A percentile compares a stretch with the other conserved stretches of the same genome.
phyloP scores from a whole-genome alignment of 2,329 filamentous ascomycete genomes.

The Mycogone perniciosa region DNA sequence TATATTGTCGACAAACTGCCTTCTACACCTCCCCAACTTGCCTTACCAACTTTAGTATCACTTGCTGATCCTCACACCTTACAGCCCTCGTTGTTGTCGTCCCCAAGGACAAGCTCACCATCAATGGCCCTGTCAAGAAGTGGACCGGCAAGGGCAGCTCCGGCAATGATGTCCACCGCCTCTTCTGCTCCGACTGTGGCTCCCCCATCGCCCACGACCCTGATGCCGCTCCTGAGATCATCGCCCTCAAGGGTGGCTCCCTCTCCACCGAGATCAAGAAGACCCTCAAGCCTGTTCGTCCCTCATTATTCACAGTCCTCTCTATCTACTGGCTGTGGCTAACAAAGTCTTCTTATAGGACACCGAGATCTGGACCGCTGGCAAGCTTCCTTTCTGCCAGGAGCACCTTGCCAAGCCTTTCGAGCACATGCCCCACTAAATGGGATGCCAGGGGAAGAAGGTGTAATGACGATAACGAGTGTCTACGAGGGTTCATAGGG shows the following conservation, averaged over 20 bases:
- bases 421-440: slow-evolving; percentile 55
- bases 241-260: slow-evolving; percentile 62
- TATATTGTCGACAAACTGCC: neutral
- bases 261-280: slow-evolving; percentile 60
- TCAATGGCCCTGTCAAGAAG: slow-evolving; percentile 60
- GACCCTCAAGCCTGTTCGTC: slow-evolving; percentile 55
- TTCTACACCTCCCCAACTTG: neutral
- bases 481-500: neutral
- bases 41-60: neutral
- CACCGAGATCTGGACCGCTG: slow-evolving; percentile 63
- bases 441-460: neutral
- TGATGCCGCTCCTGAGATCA: slow-evolving; percentile 62
- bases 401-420: slow-evolving; percentile 59
- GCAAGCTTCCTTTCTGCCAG: slow-evolving; percentile 65
- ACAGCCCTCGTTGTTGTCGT: slow-evolving; percentile 61
- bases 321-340: neutral
- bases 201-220: slow-evolving; percentile 66
- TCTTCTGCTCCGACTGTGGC: slow-evolving; percentile 65
- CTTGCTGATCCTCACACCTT: neutral
- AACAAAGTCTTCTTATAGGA: slow-evolving; percentile 35
- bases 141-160: slow-evolving; percentile 54
- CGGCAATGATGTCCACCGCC: slow-evolving; percentile 57
- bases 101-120: slow-evolving; percentile 57
- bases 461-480: neutral
- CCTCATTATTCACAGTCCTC: neutral